Base-by-base conservation (phyloP, 768 basidiomycete genomes). In the Melanogaster broomeanus region DNA sequence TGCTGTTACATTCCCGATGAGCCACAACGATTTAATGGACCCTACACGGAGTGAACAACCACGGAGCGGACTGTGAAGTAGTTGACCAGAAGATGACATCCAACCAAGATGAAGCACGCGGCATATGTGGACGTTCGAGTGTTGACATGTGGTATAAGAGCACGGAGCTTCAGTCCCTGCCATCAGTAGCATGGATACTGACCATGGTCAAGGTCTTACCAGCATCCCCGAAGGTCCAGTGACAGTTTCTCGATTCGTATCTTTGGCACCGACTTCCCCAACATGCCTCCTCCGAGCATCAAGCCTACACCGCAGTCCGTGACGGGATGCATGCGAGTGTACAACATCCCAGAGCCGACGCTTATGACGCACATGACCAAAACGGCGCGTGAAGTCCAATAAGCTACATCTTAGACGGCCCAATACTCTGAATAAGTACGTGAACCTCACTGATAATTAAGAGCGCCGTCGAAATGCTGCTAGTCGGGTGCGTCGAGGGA, bases 401-500 rank as follows among this genome's bases (percentile, higher is more conserved):
- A 87, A 0, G 75, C 60, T 15, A 66, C 61, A 0, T 70, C 59
- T 4, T 86, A 83, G 41, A 88, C 74, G 31, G 65, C 60, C 8
- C 63, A 52, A 44, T 69, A 33, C 55, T 60, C 52, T 8, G 62
- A 18, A 21, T 81, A 76, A 35, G 84, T 75, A n/a, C 71, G 70
- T 84, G 78, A 45, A 85, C 63, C 39, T 83, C 75, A 3, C 80
- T 70, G 55, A 79, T 86, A 53, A 91, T 76, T 70, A 90, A 91
- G 4, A 98, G 78, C 0, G 93, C 93, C 61, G 97, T 89, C 24
- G 92, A 95, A 45, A 93, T 79, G 48, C 85, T 82, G 67, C 96
- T 96, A 8, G 94, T 92, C 2, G 92, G 89, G 62, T 99, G 96
- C 0, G 95, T 97, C 0, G 93, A 96, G 0, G 94, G 95, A 63